Evolutionary conservation across 2,329 filamentous ascomycete genomes (phyloP), one percentile per base, ranked within the genome.

Genomic region (Fonsecaea monophora): DNA sequence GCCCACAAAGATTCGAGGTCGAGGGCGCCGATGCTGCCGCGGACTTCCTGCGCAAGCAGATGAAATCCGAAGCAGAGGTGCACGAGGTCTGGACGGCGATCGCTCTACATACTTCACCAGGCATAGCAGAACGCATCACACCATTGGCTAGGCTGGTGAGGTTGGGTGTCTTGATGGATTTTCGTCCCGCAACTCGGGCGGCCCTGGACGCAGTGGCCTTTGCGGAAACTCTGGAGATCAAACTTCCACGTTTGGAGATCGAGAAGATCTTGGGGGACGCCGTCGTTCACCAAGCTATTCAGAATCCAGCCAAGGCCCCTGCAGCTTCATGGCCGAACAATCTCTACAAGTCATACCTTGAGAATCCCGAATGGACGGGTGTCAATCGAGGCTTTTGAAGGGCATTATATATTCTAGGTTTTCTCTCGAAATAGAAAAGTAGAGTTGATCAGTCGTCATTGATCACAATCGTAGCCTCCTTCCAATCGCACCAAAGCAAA

Each of bases 401-500:
- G 53, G 15, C 15, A 60, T 64, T 54, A 45, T 13, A 40, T 55
- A 38, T 18, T 37, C 12, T 45, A 34, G 50, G 25, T 40, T 58
- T 2, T 8, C 15, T 58, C 37, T 54, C 56, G 50, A 62, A 50
- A 59, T 53, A 32, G 30, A 45, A 18, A 30, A 50, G 34, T 35
- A 6, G 15, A 53, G 10, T 30, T 30, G 21, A 4, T 18, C 12
- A 21, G 13, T 30, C 12, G 7, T 25, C 30, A 21, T 37, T 34
- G n/a, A 13, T 68, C 64, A 72, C 59, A 73, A 60, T 62, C 70
- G 71, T 70, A 98, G 80, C 68, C 92, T 85, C 69, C 95, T 85
- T 12, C 95, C 95, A 75, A 99, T 92, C 76, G 97, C 98, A 10
- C 95, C 95, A 82, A 99, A 97, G 79, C 94, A 97, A 9, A 98